Base-by-base conservation (phyloP, 768 basidiomycete genomes). In the Termitomyces sp. region DNA sequence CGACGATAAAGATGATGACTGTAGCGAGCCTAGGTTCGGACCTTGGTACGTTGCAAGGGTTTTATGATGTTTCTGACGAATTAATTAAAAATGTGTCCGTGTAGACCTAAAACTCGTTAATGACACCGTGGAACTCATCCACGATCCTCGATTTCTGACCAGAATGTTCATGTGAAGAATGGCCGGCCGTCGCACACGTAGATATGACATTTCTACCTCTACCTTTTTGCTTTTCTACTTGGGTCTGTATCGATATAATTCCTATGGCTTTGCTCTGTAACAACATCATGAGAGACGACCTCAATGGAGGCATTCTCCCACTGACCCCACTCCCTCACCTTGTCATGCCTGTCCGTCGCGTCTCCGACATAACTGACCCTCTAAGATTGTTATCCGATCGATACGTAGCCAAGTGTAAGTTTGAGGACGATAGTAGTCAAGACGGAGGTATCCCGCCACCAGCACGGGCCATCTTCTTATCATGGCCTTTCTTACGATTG, bases 391-490 rank as follows among this genome's bases (percentile, higher is more conserved):
- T 9, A 17, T 17, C 16, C 2, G 5, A 29, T n/a, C 16, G 9
- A 29, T 9, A 45, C 10, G 17, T 9, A 16, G 21, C 12, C 5
- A 4, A 34, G 14, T 35, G 16, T 37, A 49, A 35, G 32, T 34
- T 12, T 47, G 16, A 37, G 25, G 14, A 27, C 10, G 19, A 23
- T 6, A 17, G 10, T 32, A 31, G 14, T 64, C 56, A 64, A 48
- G 47, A 14, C 37, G 59, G 47, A 38, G 53, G 55, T 35, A 46
- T 27, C 23, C 75, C 80, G n/a, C 68, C 71, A 14, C 83, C 89
- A 55, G 75, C 82, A 57, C 77, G 81, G 10, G 82, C 79, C 89
- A 95, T 86, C 76, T 97, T 97, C 72, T 86, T 90, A 69, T 95
- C 95, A 65, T 92, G 89, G 0, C 92, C 95, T 52, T 90, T 75